Base-by-base conservation (phyloP, 345 rosid genomes). In the Citrus maxima region DNA sequence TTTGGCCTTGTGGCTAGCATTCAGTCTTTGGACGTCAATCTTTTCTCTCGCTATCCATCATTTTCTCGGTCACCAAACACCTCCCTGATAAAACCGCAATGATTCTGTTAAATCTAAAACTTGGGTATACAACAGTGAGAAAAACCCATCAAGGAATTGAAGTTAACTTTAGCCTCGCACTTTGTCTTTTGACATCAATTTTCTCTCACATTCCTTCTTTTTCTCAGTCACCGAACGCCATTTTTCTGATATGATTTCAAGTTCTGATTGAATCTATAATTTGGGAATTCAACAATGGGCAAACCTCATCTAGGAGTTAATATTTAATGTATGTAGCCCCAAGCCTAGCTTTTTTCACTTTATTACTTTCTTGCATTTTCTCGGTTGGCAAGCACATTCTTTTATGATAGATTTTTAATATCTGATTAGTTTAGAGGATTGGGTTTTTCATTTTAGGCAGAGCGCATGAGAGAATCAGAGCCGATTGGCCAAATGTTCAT, bases 401-500 rank as follows among this genome's bases (percentile, higher is more conserved):
- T 3, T 46, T 46, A 46, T 46, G 51, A 46, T 46, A 3, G 51
- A 46, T 46, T 46, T 4, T 46, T 46, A 46, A 46, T 46, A 13
- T 12, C 51, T 46, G 51, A 46, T 46, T 46, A 46, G 16, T 46
- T 46, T 46, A 46, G 51, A 13, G 51, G 51, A 46, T 46, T 46
- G 51, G 5, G 14, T 3, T 46, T 13, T 46, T 13, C 13, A 46
- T 46, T 46, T 32, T 67, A 72, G 34, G 37, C 28, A 24, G 18
- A 63, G 3, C 55, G 68, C 58, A 54, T 54, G 58, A 54, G 58
- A 54, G 58, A 54, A 54, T 54, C 58, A 54, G 58, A 91, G 85
- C 95, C 95, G 34, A 72, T 93, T 12, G 97, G 91, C 40, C 97
- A 96, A 79, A 89, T 93, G 51, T 82, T 91, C 64, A 91, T 93